Conservation (phyloP, 2,329 filamentous ascomycete species). For the Cadophora luteo-olivacea region DNA sequence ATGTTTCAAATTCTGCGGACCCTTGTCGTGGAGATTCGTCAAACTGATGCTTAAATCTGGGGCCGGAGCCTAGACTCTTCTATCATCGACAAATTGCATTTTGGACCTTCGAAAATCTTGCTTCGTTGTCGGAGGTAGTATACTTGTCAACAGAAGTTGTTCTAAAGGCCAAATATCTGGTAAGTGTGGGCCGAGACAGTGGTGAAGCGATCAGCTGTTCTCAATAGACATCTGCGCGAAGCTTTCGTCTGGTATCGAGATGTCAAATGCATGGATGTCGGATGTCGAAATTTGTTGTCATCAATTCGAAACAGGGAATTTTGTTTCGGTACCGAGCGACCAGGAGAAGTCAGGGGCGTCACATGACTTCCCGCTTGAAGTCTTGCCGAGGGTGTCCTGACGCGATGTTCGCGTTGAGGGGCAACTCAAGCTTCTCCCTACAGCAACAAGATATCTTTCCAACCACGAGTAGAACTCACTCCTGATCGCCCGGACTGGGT, state of each 20-base stretch:
- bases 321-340: neutral
- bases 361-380: neutral
- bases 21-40: conserved; percentile 5
- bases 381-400: neutral
- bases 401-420: neutral
- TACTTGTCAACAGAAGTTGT: neutral
- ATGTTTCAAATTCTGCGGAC: conserved; percentile 8
- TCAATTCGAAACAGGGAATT: neutral
- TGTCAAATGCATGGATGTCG: neutral
- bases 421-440: neutral
- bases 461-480: too few species aligned
- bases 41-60: neutral
- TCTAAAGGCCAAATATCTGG: neutral
- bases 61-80: neutral
- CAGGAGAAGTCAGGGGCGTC: neutral
- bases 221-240: neutral
- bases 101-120: neutral
- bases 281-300: neutral
- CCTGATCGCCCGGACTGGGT: too few species aligned
- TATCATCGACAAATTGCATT: neutral
- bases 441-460: too few species aligned
- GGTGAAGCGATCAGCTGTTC: neutral
- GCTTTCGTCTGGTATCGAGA: neutral
- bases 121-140: neutral
- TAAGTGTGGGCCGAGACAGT: too few species aligned